These are phyloP conservation scores for Phlegmacium glaucopus DNA, from an alignment of 768 basidiomycete genomes.

Conservation along the genomic window DNA sequence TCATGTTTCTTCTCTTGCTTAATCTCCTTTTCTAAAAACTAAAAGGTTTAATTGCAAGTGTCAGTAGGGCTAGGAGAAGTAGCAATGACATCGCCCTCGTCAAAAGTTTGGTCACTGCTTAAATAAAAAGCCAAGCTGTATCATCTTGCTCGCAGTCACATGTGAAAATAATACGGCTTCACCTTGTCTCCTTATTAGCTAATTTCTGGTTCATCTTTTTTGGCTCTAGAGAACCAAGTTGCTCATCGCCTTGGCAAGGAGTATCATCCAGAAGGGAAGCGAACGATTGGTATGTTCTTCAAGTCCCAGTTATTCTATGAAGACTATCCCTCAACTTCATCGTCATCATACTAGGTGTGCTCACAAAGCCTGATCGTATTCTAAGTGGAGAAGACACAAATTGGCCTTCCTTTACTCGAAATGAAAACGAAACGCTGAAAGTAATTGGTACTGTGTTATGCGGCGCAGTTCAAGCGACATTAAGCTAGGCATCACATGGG, in stretches of 20 bases:
- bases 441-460: conserved; percentile 63
- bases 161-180: conserved; percentile 51
- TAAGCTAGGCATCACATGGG: conserved; percentile 52
- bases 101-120: conserved; percentile 49
- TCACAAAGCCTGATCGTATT: conserved; percentile 50
- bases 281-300: conserved; percentile 61
- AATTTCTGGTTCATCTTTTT: background rate
- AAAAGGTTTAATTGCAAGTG: conserved; percentile 57
- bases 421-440: conserved; percentile 47
- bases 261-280: conserved; percentile 56
- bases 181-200: background rate
- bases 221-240: conserved; percentile 63
- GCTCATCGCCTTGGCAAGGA: conserved; percentile 63
- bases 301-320: background rate
- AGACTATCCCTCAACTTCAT: background rate
- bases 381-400: conserved; percentile 46
- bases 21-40: background rate
- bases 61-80: conserved; percentile 41
- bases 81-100: conserved; percentile 60
- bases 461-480: conserved; percentile 51
- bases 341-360: conserved; percentile 44
- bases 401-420: conserved; percentile 58
- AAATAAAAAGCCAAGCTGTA: conserved; percentile 64
- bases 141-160: conserved; percentile 55
- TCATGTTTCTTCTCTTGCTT: background rate